Conservation (phyloP, 73 alveolate species). For the Strombidium stylifer region DNA sequence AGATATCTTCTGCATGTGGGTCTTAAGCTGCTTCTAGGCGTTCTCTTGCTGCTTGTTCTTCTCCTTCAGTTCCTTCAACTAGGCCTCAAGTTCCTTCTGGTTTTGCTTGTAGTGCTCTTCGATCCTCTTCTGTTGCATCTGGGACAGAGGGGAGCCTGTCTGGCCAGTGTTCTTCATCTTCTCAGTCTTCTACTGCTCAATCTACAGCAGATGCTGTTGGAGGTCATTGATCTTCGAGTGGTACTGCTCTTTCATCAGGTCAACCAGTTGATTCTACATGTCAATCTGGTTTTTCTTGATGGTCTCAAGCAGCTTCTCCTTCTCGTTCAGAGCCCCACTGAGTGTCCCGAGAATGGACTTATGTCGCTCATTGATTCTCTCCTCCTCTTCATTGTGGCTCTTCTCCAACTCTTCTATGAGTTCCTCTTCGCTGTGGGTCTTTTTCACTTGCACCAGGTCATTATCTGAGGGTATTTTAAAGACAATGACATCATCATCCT, state of each 20-base stretch:
- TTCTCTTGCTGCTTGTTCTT: constrained; percentile 62
- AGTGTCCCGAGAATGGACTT: too few species aligned
- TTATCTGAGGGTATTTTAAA: too few species aligned
- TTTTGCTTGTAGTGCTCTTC: constrained; percentile 56
- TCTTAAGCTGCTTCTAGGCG: constrained; percentile 36
- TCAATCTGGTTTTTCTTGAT: constrained; percentile 48
- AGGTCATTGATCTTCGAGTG: constrained; percentile 49
- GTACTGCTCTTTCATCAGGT: constrained; percentile 55
- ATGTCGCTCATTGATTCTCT: too few species aligned
- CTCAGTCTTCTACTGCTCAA: constrained; percentile 59
- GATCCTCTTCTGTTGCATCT: constrained; percentile 28
- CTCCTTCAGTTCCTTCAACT: constrained; percentile 53
- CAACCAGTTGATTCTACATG: constrained; percentile 35
- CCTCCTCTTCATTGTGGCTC: too few species aligned
- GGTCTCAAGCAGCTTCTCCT: constrained; percentile 42
- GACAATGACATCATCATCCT: too few species aligned
- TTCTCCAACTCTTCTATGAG: constrained; percentile 47
- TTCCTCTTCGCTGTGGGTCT: too few species aligned
- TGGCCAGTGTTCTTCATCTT: constrained; percentile 59
- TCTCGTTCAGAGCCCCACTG: constrained; percentile 46
- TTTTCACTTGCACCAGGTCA: too few species aligned
- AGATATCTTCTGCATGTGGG: constrained; percentile 49
- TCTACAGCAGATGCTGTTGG: constrained; percentile 48
- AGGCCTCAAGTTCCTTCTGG: constrained; percentile 57
- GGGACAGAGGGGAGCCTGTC: too few species aligned